phyloP scores from a whole-genome alignment of 2,329 filamentous ascomycete species.

The Beauveria bassiana region DNA sequence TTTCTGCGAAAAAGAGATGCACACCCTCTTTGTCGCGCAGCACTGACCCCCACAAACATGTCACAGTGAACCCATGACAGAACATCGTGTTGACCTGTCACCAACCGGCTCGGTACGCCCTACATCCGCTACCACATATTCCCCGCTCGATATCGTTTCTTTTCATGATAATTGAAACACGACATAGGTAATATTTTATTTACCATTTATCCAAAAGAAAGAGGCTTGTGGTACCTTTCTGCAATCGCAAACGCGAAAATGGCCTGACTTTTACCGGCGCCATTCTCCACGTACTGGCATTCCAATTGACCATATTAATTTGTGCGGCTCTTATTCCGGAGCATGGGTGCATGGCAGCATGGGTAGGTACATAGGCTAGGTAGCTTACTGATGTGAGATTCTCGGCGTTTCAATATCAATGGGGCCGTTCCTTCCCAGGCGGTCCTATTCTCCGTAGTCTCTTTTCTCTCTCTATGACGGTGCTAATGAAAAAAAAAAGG shows the following conservation, averaged over 20 bases:
- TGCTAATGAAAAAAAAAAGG: background rate
- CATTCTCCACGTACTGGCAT: background rate
- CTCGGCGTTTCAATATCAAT: background rate
- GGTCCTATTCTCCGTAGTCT: background rate
- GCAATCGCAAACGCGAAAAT: background rate
- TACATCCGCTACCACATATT: background rate
- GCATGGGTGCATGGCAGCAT: background rate
- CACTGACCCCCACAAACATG: background rate
- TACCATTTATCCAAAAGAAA: background rate
- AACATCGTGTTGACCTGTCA: background rate
- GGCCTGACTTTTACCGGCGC: constrained; percentile 2
- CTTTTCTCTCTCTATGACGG: background rate
- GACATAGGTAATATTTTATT: background rate
- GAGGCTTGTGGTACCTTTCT: background rate
- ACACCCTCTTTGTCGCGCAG: background rate
- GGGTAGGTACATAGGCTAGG: too few species aligned
- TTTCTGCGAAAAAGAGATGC: background rate
- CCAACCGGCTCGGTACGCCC: background rate
- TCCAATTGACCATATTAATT: background rate
- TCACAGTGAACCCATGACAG: background rate
- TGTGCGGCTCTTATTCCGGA: background rate
- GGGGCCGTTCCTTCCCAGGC: background rate
- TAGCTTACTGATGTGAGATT: background rate
- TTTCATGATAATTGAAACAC: background rate
- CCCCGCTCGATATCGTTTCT: background rate